Percentiles rank a stretch among this genome's conserved stretches.
phyloP scores from a whole-genome alignment of 805 yeast genomes.

The Dipodascus geniculatus region DNA sequence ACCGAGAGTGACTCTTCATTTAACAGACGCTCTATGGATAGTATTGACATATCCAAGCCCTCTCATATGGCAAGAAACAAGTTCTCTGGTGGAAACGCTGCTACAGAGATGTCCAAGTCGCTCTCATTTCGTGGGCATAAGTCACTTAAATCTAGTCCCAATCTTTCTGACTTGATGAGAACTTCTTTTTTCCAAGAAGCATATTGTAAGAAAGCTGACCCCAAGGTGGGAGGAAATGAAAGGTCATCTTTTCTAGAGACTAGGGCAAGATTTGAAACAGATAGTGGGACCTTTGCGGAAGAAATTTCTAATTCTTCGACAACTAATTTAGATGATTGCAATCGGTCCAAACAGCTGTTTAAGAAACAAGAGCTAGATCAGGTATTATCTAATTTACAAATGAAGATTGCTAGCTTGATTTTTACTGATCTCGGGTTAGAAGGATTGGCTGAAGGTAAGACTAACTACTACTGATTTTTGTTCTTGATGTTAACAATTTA shows the following conservation, averaged over 20 bases:
- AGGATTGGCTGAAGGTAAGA: constrained; percentile 16
- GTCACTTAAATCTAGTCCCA: constrained; percentile 14
- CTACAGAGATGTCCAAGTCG: neutral
- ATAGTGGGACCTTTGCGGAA: neutral
- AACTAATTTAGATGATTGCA: neutral
- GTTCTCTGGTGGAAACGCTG: neutral
- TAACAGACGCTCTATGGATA: neutral
- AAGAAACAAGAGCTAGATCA: constrained; percentile 10
- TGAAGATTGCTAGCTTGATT: constrained; percentile 17
- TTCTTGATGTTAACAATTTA: neutral
- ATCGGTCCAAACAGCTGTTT: neutral
- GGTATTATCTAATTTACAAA: constrained; percentile 14
- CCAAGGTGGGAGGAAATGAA: neutral
- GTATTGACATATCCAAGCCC: neutral
- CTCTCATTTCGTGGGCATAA: constrained; percentile 6
- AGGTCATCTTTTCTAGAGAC: neutral
- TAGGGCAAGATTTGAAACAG: neutral
- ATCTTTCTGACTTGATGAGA: constrained; percentile 14
- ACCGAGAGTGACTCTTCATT: neutral
- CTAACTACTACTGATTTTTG: neutral
- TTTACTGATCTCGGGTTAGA: constrained; percentile 23
- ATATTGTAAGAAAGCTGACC: neutral
- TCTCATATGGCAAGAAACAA: neutral
- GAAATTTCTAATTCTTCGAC: neutral
- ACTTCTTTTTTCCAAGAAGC: constrained; percentile 6